Base-by-base conservation (phyloP, 495 filamentous ascomycete species). In the Astrothelium subdiscretum region DNA sequence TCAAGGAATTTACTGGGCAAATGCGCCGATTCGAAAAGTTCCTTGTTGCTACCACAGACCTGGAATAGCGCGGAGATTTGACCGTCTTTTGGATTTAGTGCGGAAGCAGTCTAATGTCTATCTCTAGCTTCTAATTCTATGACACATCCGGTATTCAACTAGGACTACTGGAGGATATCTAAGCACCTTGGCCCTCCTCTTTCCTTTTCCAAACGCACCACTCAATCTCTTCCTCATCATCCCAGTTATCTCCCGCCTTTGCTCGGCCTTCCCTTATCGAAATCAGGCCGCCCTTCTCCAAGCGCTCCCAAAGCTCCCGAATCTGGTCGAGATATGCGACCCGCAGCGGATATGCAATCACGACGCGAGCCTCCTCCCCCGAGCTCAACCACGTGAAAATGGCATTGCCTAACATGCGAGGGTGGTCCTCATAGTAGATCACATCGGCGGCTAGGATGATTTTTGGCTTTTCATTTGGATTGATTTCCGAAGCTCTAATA, bases 161-260 rank as follows among this genome's bases (percentile, higher is more conserved):
- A 38, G 35, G 8, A 6, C 8, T 38, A 38, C 8, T 8, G 8
- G 35, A 6, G 35, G 35, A 15, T 15, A 38, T 38, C 35, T 38
- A 6, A 38, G 15, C 8, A 38, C 8, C 15, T 38, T 1, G n/a
- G n/a, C 35, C 8, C 35, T 38, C 8, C 15, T 0, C 59, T 27
- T 63, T 63, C 67, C 67, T 66, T 26, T 57, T 31, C 67, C 67
- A 68, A 4, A 68, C 59, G 35, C 67, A 65, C 67, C 67, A 68
- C 44, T 68, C 67, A 31, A 63, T 63, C n/a, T 61, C 61, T 29
- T 57, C 59, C 26, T 68, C 54, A 24, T 68, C 67, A 48, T 68
- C 64, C 57, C 64, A 66, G 20, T 57, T 43, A 20, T 68, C 40
- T 29, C 60, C 64, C 8, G 57, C 31, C 29, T 26, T 29, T 52